Base-by-base conservation (phyloP, 371 early-diverging fungal species). In the Choanephora cucurbitarum region DNA sequence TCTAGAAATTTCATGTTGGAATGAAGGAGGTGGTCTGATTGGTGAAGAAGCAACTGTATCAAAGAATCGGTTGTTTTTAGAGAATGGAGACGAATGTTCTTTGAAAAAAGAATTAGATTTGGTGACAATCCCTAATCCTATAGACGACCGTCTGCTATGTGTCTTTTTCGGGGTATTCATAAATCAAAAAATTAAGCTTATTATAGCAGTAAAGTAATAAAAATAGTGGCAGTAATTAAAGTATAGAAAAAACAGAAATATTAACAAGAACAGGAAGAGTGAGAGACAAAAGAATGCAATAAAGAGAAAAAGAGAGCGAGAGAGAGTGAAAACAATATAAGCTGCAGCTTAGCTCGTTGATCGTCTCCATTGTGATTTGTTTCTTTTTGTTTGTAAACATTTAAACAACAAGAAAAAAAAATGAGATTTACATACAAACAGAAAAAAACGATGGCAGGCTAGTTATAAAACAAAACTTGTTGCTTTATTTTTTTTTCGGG, bases 61-160 rank as follows among this genome's bases (percentile, higher is more conserved):
- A 46, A 48, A 55, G 21, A 55, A 55, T 2, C 33, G 3, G 19
- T 48, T 34, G 31, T 55, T 55, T 33, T 55, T 55, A 8, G 40
- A 39, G 22, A 50, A 22, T 5, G 11, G 19, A 39, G 14, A 1
- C 5, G 41, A 15, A 40, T 37, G 31, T 10, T 9, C 24, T 4
- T 13, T 24, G 1, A 37, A 5, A 1, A 22, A 4, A 17, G 39
- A 34, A 28, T 53, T 53, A 17, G 59, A 23, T 45, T 66, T 57
- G 22, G 69, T 72, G 15, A 72, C 55, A 23, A 73, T 73, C 9
- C 70, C 67, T 15, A 73, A 55, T 8, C 73, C 70, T 31, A 70
- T 52, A 8, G 73, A 73, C 23, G 67, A 56, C 34, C 65, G 58
- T 9, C 62, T 32, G 5, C 22, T 57, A 43, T 57, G 56, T 5